Evolutionary conservation across 352 stramenopile genomes (phyloP), one percentile per base, ranked within the genome.

Genomic region (Globisporangium mamillatum): DNA sequence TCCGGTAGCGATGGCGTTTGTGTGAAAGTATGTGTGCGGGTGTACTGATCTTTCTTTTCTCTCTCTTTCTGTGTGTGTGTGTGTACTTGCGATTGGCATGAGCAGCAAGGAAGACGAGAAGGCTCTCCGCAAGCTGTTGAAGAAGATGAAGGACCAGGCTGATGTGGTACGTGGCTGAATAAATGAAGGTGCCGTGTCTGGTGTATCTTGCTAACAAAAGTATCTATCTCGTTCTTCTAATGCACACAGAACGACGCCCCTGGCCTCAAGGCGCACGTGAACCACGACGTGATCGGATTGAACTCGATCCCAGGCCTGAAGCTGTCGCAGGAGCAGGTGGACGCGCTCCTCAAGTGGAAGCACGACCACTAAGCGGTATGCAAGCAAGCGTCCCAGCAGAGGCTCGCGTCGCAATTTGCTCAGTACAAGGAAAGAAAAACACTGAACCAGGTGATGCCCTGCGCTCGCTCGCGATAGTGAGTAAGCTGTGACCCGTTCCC

Each of bases 301-400:
- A 75, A 88, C 68, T 71, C 80, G 57, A 89, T 95, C 60, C 18
- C 73, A 48, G 88, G 86, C 56, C 74, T 93, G 54, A 67, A 90
- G 44, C 71, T 93, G 67, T 80, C 71, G 57, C 60, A 81, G n/a
- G 84, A 90, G 68, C 84, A 93, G 76, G 70, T 91, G 58, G 76
- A 85, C 27, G 86, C 83, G 62, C 81, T 95, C 62, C 84, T 95
- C 76, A 93, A 95, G 81, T 95, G 88, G 88, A 95, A 95, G 82
- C 87, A 95, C 82, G 75, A 93, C 71, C 83, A 92, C 70, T 94
- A 94, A 78, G 68, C 59, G 38, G 3, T 24, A 32, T 12, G 18
- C 25, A 53, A 38, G n/a, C n/a, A 48, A 50, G 32, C 27, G 29
- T 25, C 25, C 27, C 20, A 16, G 22, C 10, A n/a, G 0, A 32